Base-by-base conservation (phyloP, 208 protist genomes). In the Leishmania martiniquensis region DNA sequence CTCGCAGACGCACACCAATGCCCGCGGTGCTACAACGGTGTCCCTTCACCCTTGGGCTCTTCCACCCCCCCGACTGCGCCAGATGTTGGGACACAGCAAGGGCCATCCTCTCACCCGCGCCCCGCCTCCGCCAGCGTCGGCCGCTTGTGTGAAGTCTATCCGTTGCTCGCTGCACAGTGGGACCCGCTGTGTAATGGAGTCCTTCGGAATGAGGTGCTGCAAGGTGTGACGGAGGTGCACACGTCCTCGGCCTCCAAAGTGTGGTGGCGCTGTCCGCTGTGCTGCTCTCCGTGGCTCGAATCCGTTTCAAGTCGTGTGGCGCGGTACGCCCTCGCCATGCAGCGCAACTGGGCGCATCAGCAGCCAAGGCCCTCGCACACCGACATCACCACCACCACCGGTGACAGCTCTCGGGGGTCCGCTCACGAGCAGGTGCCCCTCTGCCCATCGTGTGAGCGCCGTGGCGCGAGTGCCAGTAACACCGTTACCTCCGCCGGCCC, bases 191-290 rank as follows among this genome's bases (percentile, higher is more conserved):
- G 89, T 42, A 96, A 96, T 71, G 55, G 59, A 6, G 68, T 87
- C 4, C 59, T 80, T 10, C 85, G 84, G 29, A 94, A 90, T 75
- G 72, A 70, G 25, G 92, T 94, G 6, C 62, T 85, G 20, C 83
- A 87, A 22, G 76, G 75, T n/a, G 79, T 91, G 3, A 83, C 74
- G 12, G 79, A 86, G 62, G 86, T 93, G 15, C 83, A 75, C 39
- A 77, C 87, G n/a, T 82, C 84, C 4, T 90, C 87, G 0, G 59
- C 80, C 10, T 55, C 78, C 42, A 60, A 77, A 29, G 88, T 88
- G 54, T 96, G 92, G 90, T 96, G 89, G 88, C 67, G 39, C 13
- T 96, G 92, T 45, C 75, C 89, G 17, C 82, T 91, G 15, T 96
- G 92, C 76, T 32, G 52, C 10, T 75, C 71, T 4, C 32, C 89